These are phyloP conservation scores for Hydnomerulius pinastri DNA, from an alignment of 768 basidiomycete species.

Conservation along the genomic window DNA sequence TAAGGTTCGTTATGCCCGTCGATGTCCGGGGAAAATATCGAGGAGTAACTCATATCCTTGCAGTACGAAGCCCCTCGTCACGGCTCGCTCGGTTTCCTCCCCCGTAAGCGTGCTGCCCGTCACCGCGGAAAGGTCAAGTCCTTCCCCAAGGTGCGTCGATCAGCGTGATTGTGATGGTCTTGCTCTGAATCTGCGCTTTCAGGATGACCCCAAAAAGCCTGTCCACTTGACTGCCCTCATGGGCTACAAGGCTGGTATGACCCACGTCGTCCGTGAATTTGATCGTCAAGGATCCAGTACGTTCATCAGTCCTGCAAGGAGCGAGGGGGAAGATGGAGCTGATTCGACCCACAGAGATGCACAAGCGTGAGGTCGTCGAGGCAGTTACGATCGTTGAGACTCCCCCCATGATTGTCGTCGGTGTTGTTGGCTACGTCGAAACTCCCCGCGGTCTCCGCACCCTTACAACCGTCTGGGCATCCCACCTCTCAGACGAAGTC, in stretches of 20 bases:
- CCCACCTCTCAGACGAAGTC: conserved; percentile 95
- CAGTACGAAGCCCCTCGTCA: conserved; percentile 99
- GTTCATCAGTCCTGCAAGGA: conserved; percentile 37
- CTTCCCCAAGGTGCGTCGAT: conserved; percentile 85
- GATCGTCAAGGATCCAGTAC: conserved; percentile 98
- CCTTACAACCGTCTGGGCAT: conserved; percentile 98
- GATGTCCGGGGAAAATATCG: conserved; percentile 9
- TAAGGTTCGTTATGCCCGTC: conserved; percentile 59
- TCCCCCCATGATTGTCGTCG: conserved; percentile 93
- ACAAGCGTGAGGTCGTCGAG: conserved; percentile 99
- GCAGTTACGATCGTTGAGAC: conserved; percentile 96
- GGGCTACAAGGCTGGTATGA: conserved; percentile 99
- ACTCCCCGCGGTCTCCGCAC: conserved; percentile 98
- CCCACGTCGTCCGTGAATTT: conserved; percentile 97
- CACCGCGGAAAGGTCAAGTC: conserved; percentile 99
- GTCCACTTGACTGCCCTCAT: conserved; percentile 97
- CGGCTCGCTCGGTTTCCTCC: conserved; percentile 96
- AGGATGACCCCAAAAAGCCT: conserved; percentile 99
- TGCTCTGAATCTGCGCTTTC: conserved; percentile 10
- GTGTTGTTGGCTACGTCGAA: conserved; percentile 99
- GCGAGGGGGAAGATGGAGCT: neutral
- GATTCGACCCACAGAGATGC: conserved; percentile 75
- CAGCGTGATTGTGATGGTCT: neutral
- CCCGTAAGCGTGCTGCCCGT: conserved; percentile 93
- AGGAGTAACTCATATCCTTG: conserved; percentile 25